Evolutionary conservation across 257 asterid species (phyloP).

Genomic region (Paraleonurus japonicus): DNA sequence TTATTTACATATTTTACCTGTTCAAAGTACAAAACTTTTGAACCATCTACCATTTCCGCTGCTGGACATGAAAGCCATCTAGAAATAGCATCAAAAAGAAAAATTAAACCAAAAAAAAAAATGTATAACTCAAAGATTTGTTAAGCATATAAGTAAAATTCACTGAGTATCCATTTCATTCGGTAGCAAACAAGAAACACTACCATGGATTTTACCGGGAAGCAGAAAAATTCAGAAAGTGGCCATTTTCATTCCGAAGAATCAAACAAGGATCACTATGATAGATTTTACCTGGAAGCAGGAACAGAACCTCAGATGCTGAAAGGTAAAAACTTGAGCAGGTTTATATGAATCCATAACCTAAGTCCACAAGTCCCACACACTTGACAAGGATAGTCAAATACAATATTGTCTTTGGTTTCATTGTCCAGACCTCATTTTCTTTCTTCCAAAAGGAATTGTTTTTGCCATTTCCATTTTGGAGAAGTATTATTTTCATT

Average conservation of each 20-base stretch:
- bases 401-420: not conserved
- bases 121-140: not conserved
- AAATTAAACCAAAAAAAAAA: not conserved
- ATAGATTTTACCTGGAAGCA: not conserved
- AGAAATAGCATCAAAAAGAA: conserved; percentile 18
- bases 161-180: not conserved
- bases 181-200: not conserved
- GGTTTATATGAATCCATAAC: too few relatives aligned
- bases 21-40: conserved; percentile 91
- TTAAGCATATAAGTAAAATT: not conserved
- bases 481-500: not conserved
- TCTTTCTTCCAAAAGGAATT: not conserved
- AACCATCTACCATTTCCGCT: conserved; percentile 96
- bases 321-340: not conserved
- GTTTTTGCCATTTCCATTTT: not conserved
- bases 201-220: not conserved
- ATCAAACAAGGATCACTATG: not conserved
- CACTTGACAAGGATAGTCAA: too few relatives aligned
- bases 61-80: conserved; percentile 97
- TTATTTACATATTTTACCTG: conserved; percentile 50
- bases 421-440: conserved; percentile 2
- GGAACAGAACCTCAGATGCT: not conserved
- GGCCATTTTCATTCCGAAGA: not conserved
- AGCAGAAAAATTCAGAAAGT: not conserved
- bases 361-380: too few relatives aligned